Base-by-base conservation (phyloP, 805 yeast species). In the Metschnikowia peoriensis region DNA sequence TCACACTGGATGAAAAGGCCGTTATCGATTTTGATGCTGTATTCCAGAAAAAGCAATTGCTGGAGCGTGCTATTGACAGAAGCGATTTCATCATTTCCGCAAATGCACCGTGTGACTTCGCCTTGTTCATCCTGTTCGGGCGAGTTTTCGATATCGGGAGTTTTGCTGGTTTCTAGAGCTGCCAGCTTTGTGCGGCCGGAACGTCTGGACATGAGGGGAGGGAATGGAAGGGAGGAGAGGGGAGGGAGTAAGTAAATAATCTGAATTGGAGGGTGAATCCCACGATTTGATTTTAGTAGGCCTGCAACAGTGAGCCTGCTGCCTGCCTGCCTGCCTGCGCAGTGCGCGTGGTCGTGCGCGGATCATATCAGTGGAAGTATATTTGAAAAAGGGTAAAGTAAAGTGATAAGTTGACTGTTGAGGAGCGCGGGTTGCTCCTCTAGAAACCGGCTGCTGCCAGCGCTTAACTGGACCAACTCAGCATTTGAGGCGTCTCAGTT, bases 1-100 rank as follows among this genome's bases (percentile, higher is more conserved):
- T n/a, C n/a, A n/a, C n/a, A n/a, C n/a, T n/a, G n/a, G n/a, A 88
- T 88, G 64, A 81, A 88, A 47, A 87, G 75, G 2, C 93, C 94
- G 16, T 77, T 71, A 53, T 80, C 83, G 46, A 69, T 63, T 49
- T 70, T 70, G 50, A 75, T 70, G 45, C 59, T 64, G 56, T 69
- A 74, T 46, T 74, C 77, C 16, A 57, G 59, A 38, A 43, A 49
- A 29, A 75, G 61, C 35, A 72, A 53, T 1, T 58, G 58, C 37
- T 55, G 63, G 32, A 73, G 57, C 14, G 61, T 55, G 10, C 62
- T 57, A 51, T 65, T 67, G 16, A 72, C 64, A 14, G 60, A 49
- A 38, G 60, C 56, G 16, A 75, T 58, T 51, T 74, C 79, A 49
- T 74, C 78, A 42, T 67, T 64, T 10, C 71, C 72, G 60, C 79